Evolutionary conservation across 306 rosid genomes (phyloP).

Genomic region (Cicer chorassanicum): DNA sequence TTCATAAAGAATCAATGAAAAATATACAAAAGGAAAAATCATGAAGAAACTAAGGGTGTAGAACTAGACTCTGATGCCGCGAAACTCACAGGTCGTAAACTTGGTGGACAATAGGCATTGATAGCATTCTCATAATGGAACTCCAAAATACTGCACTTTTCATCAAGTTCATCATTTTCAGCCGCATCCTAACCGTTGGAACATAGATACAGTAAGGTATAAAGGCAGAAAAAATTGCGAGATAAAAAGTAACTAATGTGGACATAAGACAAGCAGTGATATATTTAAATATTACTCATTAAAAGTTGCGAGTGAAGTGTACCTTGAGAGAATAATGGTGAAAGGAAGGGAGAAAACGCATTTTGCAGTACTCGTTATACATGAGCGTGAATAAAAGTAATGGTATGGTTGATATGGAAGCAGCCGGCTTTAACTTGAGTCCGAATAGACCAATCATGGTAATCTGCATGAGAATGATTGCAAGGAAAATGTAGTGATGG

Average conservation of each 20-base stretch:
- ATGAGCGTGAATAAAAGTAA: slow-evolving; percentile 67
- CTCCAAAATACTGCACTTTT: slow-evolving; percentile 55
- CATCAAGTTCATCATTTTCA: slow-evolving; percentile 78
- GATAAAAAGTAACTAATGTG: neutral
- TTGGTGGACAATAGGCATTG: slow-evolving; percentile 71
- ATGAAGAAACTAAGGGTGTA: slow-evolving; percentile 51
- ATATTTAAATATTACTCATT: neutral
- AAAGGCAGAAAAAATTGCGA: neutral
- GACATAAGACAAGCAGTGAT: slow-evolving; percentile 2
- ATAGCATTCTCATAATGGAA: slow-evolving; percentile 67
- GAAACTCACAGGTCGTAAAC: slow-evolving; percentile 64
- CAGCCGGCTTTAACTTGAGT: slow-evolving; percentile 82
- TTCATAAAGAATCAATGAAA: slow-evolving; percentile 1
- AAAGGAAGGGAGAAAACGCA: slow-evolving; percentile 86
- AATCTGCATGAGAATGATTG: slow-evolving; percentile 83
- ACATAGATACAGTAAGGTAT: neutral
- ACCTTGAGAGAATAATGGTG: slow-evolving; percentile 70
- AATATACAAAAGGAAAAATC: slow-evolving; percentile 27
- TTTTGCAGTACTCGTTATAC: slow-evolving; percentile 90
- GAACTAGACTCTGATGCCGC: slow-evolving; percentile 58
- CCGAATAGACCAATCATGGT: slow-evolving; percentile 95
- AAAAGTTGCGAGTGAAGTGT: neutral
- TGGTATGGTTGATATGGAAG: slow-evolving; percentile 79
- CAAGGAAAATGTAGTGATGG: slow-evolving; percentile 76
- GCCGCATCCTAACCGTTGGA: slow-evolving; percentile 61